Evolutionary conservation across 2,329 filamentous ascomycete genomes (phyloP).

Genomic region (Neonectria faginata): DNA sequence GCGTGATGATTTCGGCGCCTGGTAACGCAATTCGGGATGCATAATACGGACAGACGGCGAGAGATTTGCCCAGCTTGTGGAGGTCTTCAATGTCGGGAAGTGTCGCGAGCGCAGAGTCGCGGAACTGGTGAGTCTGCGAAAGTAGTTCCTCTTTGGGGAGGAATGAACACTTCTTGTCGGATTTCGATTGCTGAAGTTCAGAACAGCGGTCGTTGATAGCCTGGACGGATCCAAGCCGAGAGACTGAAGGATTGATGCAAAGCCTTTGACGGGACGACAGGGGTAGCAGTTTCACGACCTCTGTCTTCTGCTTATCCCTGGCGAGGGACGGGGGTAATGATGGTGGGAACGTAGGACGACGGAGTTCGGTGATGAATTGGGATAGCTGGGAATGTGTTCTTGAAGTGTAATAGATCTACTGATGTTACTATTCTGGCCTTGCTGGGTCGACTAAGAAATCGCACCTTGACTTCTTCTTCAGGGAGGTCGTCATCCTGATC

Average conservation of each 20-base stretch:
- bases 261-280: constrained; percentile 87
- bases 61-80: constrained; percentile 77
- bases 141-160: constrained; percentile 83
- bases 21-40: constrained; percentile 88
- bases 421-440: constrained; percentile 46
- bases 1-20: constrained; percentile 86
- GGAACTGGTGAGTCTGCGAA: constrained; percentile 79
- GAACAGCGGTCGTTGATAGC: constrained; percentile 95
- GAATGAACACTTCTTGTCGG: constrained; percentile 74
- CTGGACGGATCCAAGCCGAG: constrained; percentile 74
- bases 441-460: constrained; percentile 25
- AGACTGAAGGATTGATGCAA: constrained; percentile 90
- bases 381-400: constrained; percentile 92
- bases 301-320: constrained; percentile 44
- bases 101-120: constrained; percentile 84
- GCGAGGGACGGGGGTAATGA: constrained; percentile 66
- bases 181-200: constrained; percentile 82
- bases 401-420: constrained; percentile 87
- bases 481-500: constrained; percentile 59
- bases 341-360: constrained; percentile 80
- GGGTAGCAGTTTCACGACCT: constrained; percentile 79
- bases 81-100: constrained; percentile 96
- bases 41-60: constrained; percentile 94
- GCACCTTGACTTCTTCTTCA: constrained; percentile 76
- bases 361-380: constrained; percentile 87